Evolutionary conservation across 176 grass and related monocot species (phyloP).

Genomic region (Pharus latifolius): DNA sequence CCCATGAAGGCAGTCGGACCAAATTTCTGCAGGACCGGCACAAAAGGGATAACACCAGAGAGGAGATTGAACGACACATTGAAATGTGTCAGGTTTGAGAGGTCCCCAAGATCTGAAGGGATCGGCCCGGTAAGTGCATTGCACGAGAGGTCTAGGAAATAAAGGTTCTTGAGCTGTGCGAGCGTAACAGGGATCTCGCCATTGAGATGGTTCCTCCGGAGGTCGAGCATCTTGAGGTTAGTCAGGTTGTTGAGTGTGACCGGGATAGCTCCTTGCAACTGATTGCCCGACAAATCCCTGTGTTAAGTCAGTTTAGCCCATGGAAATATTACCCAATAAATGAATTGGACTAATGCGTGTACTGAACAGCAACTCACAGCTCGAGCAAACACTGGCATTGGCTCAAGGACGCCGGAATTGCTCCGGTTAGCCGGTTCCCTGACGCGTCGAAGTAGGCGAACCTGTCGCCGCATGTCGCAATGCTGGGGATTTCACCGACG

Average conservation of each 20-base stretch:
- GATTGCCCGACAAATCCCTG: slow-evolving; percentile 45
- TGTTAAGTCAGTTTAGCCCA: slow-evolving; percentile 13
- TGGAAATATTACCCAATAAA: too few relatives aligned
- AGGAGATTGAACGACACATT: slow-evolving; percentile 53
- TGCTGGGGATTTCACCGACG: slow-evolving; percentile 31
- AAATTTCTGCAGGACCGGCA: slow-evolving; percentile 29
- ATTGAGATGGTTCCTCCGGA: slow-evolving; percentile 27
- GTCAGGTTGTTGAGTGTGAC: slow-evolving; percentile 32
- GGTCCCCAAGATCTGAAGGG: slow-evolving; percentile 14
- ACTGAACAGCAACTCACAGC: slow-evolving; percentile 31
- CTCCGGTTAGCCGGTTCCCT: slow-evolving; percentile 24
- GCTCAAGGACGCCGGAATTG: slow-evolving; percentile 17
- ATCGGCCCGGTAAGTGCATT: slow-evolving; percentile 28
- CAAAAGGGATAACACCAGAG: slow-evolving; percentile 35
- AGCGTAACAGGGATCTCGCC: slow-evolving; percentile 27
- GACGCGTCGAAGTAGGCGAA: slow-evolving; percentile 44
- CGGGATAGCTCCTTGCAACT: slow-evolving; percentile 33
- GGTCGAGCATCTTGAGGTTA: slow-evolving; percentile 29
- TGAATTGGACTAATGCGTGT: neutral
- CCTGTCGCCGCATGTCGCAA: slow-evolving; percentile 27
- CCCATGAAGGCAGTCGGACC: slow-evolving; percentile 18
- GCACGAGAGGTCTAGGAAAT: slow-evolving; percentile 32
- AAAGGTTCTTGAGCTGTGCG: slow-evolving; percentile 27
- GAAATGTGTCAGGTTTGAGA: slow-evolving; percentile 30
- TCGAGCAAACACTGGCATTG: slow-evolving; percentile 43